phyloP scores from a whole-genome alignment of 805 yeast species.

The Cephaloascus fragrans region DNA sequence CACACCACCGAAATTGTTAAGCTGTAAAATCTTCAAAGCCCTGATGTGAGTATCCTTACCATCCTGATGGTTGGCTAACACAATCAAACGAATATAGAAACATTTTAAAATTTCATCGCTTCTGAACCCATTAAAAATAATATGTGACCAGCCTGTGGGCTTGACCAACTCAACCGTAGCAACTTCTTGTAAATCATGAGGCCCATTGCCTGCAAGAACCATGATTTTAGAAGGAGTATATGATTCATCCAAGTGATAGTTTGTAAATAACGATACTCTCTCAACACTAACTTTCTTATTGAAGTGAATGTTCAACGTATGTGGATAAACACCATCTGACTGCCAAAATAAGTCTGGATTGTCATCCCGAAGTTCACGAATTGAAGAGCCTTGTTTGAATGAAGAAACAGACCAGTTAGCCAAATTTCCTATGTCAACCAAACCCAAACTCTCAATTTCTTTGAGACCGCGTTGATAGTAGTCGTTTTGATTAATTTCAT shows the following conservation, averaged over 20 bases:
- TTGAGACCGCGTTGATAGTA: constrained; percentile 35
- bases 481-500: not conserved
- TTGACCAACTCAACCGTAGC: constrained; percentile 45
- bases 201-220: constrained; percentile 68
- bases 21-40: constrained; percentile 52
- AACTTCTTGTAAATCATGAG: constrained; percentile 67
- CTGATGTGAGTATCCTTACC: constrained; percentile 94
- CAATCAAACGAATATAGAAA: constrained; percentile 50
- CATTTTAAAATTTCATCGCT: constrained; percentile 53
- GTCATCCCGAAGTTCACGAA: constrained; percentile 64
- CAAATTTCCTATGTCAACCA: constrained; percentile 67
- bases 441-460: constrained; percentile 45
- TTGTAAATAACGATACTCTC: constrained; percentile 61
- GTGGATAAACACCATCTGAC: constrained; percentile 90
- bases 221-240: constrained; percentile 75
- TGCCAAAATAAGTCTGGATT: constrained; percentile 81
- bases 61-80: constrained; percentile 78
- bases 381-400: constrained; percentile 60
- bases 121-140: constrained; percentile 46
- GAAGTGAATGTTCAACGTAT: constrained; percentile 68
- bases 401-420: constrained; percentile 86
- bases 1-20: constrained; percentile 14
- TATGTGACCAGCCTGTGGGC: constrained; percentile 74
- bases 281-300: constrained; percentile 65
- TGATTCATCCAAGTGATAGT: constrained; percentile 71